Conservation (phyloP, 2,329 filamentous ascomycete species). For the Claviceps paspali region DNA sequence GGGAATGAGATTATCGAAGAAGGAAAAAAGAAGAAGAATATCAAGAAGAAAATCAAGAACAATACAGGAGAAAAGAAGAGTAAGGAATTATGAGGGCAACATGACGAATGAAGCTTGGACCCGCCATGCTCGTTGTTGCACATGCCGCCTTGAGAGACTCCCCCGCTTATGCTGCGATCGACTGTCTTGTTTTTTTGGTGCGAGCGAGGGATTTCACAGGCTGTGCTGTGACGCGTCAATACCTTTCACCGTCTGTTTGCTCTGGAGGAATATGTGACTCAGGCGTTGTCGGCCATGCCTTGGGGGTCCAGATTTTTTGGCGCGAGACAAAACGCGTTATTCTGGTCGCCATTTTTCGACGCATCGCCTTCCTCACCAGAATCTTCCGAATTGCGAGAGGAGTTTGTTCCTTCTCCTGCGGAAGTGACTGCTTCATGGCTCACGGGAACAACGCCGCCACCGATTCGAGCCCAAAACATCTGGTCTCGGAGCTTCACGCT, state of each 20-base stretch:
- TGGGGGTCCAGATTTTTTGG: neutral
- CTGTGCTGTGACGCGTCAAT: slow-evolving; percentile 13
- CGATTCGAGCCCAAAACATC: slow-evolving; percentile 94
- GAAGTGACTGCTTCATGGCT: slow-evolving; percentile 13
- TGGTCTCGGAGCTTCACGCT: slow-evolving; percentile 76
- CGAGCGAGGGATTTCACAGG: slow-evolving; percentile 3
- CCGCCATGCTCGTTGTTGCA: neutral
- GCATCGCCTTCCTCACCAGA: neutral
- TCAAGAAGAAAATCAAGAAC: neutral
- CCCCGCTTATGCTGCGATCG: slow-evolving; percentile 5
- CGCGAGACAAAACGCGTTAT: neutral
- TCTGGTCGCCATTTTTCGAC: neutral
- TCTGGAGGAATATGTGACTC: slow-evolving; percentile 15
- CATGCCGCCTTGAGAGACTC: neutral
- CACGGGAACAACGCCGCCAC: slow-evolving; percentile 73
- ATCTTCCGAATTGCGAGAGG: slow-evolving; percentile 1
- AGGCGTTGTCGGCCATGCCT: neutral
- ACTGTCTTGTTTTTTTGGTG: slow-evolving; percentile 11
- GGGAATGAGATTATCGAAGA: neutral
- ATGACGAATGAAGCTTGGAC: neutral
- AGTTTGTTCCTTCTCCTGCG: neutral
- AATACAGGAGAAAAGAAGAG: neutral
- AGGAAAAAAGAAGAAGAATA: neutral
- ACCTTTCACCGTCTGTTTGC: slow-evolving; percentile 13
- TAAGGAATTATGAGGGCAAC: neutral